phyloP scores from a whole-genome alignment of 441 rosid species.

The Codiaeum variegatum region DNA sequence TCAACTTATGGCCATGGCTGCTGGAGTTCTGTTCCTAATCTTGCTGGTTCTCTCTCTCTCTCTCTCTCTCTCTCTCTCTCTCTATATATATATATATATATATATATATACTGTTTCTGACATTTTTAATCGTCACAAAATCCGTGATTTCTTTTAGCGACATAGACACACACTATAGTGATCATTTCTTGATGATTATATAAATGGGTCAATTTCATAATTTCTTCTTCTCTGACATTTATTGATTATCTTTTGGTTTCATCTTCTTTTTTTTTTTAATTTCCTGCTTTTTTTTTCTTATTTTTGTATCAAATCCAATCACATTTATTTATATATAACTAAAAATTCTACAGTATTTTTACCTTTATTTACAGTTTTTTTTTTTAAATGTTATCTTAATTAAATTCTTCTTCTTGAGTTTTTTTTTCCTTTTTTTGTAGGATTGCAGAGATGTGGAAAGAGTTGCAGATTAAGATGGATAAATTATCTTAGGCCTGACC shows the following conservation, averaged over 20 bases:
- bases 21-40: conserved; percentile 98
- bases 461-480: conserved; percentile 97
- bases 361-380: no score
- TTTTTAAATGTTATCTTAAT: no score
- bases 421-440: conserved; percentile 30
- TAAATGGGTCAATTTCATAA: not conserved
- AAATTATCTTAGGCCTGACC: conserved; percentile 87
- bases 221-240: not conserved
- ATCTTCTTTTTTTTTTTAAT: no score
- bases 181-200: not conserved
- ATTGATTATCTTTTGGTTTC: not conserved
- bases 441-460: conserved; percentile 94
- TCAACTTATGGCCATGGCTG: conserved; percentile 93
- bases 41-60: conserved; percentile 50
- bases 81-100: no score
- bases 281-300: not conserved
- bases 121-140: no score
- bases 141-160: no score
- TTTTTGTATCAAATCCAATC: no score
- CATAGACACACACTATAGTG: not conserved
- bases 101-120: no score
- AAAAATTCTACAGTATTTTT: not conserved
- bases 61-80: conserved; percentile 9
- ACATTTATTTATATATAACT: not conserved
- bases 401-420: not conserved